Conservation (phyloP, 202 grass and related monocot species). For the Hordeum pubiflorum region DNA sequence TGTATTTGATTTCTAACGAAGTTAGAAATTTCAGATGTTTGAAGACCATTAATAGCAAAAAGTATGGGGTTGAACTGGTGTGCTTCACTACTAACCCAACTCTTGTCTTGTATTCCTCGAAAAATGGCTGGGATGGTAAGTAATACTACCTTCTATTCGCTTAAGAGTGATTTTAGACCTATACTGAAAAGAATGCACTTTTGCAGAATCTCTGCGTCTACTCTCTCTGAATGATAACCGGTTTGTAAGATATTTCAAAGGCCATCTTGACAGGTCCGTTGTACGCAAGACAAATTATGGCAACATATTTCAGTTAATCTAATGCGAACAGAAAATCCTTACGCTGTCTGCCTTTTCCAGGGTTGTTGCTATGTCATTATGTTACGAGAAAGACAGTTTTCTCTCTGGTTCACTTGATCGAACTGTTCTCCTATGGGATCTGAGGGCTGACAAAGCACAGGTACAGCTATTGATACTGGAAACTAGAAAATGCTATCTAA, state of each 20-base stretch:
- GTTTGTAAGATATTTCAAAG: constrained; percentile 94
- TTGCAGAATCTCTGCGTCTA: constrained; percentile 85
- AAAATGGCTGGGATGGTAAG: constrained; percentile 99
- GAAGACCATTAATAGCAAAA: constrained; percentile 99
- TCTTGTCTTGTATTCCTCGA: constrained; percentile 87
- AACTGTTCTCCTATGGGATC: constrained; percentile 85
- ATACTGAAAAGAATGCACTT: constrained; percentile 24
- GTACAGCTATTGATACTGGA: constrained; percentile 27
- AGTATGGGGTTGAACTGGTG: constrained; percentile 93
- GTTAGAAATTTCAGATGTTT: constrained; percentile 54
- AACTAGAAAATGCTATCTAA: not conserved
- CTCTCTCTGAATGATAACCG: constrained; percentile 94
- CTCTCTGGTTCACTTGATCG: constrained; percentile 92
- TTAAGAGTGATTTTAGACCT: not conserved
- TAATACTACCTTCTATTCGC: not conserved
- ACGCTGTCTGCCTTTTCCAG: constrained; percentile 36
- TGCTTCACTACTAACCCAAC: constrained; percentile 85
- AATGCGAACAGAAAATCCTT: not conserved
- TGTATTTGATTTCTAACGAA: constrained; percentile 20
- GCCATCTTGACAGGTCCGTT: constrained; percentile 85
- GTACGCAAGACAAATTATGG: not conserved
- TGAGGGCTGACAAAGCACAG: constrained; percentile 87
- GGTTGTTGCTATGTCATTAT: constrained; percentile 82
- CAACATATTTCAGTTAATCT: constrained; percentile 14
- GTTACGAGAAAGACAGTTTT: constrained; percentile 67